Percentiles rank a stretch among this genome's conserved stretches.
phyloP scores from a whole-genome alignment of 202 grass and related monocot species.

The Schoenoplectus triqueter region DNA sequence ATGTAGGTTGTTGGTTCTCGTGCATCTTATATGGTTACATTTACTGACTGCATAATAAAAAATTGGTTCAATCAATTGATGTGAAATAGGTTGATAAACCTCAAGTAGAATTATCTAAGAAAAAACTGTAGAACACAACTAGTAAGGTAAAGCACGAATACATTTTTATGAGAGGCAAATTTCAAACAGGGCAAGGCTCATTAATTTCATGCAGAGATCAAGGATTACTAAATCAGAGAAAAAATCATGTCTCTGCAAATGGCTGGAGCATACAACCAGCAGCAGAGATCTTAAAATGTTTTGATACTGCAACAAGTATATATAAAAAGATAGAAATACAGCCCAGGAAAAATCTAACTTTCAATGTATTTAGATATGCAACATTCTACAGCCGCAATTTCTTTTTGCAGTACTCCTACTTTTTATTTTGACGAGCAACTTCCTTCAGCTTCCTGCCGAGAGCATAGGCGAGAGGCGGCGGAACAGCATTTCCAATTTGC shows the following conservation, averaged over 20 bases:
- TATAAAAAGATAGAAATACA: slow-evolving; percentile 29
- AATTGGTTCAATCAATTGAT: too few relatives aligned
- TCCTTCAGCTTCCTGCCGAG: slow-evolving; percentile 90
- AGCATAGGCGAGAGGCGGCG: slow-evolving; percentile 83
- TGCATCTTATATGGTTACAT: not conserved
- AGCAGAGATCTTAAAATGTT: slow-evolving; percentile 23
- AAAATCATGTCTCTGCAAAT: not conserved
- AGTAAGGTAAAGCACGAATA: not conserved
- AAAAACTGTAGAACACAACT: not conserved
- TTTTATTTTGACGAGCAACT: slow-evolving; percentile 45
- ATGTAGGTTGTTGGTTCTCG: not conserved
- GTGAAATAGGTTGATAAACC: too few relatives aligned
- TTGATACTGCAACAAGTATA: slow-evolving; percentile 35
- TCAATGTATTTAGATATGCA: slow-evolving; percentile 8
- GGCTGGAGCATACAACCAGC: slow-evolving; percentile 11
- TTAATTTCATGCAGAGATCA: not conserved
- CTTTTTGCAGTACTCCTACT: not conserved
- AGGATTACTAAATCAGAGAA: not conserved
- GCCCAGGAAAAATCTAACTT: not conserved
- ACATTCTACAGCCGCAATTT: not conserved
- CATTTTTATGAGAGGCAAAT: not conserved
- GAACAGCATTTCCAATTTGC: slow-evolving; percentile 97
- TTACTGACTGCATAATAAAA: too few relatives aligned
- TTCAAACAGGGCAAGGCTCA: not conserved
- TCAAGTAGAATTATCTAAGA: not conserved